Evolutionary conservation across 257 asterid species (phyloP).

Genomic region (Nemophila menziesii): DNA sequence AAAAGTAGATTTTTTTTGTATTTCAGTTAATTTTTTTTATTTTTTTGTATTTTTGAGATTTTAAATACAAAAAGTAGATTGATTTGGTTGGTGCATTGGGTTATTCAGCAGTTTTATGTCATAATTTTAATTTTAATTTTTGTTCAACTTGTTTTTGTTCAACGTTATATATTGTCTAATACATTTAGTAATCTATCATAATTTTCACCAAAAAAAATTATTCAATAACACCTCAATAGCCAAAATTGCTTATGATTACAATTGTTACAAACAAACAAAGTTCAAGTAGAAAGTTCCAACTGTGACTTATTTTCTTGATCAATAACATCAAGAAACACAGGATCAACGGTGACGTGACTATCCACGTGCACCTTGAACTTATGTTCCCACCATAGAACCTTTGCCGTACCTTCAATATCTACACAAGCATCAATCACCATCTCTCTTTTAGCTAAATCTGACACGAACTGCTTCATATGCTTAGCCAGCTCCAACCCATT

Average conservation of each 20-base stretch:
- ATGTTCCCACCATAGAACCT: constrained; percentile 88
- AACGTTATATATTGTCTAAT: too few relatives aligned
- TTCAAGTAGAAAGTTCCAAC: constrained; percentile 26
- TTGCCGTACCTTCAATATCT: constrained; percentile 67
- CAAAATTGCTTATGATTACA: too few relatives aligned
- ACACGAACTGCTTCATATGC: constrained; percentile 48
- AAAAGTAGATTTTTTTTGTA: too few relatives aligned
- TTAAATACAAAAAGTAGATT: too few relatives aligned
- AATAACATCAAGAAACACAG: constrained; percentile 70
- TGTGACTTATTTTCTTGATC: constrained; percentile 67
- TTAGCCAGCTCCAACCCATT: constrained; percentile 69
- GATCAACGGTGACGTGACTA: constrained; percentile 90
- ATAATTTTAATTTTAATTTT: too few relatives aligned
- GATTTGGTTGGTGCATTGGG: too few relatives aligned
- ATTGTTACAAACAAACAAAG: not conserved
- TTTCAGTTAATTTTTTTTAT: too few relatives aligned
- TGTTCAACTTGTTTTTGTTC: too few relatives aligned
- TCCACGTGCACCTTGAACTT: constrained; percentile 76
- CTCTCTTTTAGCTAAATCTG: constrained; percentile 70
- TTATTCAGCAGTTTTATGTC: too few relatives aligned
- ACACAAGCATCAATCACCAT: constrained; percentile 79
- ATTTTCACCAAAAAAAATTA: too few relatives aligned
- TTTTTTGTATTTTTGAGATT: too few relatives aligned
- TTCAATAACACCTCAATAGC: not conserved
- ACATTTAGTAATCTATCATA: too few relatives aligned